Conservation (phyloP, 1,284 basidiomycete genomes). For the Inonotus hispidus region DNA sequence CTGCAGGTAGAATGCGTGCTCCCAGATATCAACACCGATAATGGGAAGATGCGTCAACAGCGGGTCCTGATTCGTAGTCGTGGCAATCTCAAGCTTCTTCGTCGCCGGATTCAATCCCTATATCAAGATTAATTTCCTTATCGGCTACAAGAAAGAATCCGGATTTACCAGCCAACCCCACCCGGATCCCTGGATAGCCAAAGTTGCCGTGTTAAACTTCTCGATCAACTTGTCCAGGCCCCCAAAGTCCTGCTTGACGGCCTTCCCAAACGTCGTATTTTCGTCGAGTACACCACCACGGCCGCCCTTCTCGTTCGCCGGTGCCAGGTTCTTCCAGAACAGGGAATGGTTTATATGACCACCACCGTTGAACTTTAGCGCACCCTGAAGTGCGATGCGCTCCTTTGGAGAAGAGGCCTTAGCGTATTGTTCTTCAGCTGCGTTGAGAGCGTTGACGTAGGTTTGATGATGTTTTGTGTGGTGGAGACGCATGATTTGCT, state of each 20-base stretch:
- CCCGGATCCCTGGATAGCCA: constrained; percentile 84
- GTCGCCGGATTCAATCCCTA: constrained; percentile 60
- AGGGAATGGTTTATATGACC: constrained; percentile 88
- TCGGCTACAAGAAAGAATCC: neutral
- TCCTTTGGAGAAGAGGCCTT: constrained; percentile 64
- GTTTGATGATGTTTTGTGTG: constrained; percentile 86
- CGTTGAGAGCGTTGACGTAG: constrained; percentile 71
- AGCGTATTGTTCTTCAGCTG: constrained; percentile 69
- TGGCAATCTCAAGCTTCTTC: constrained; percentile 67
- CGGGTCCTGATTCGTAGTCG: constrained; percentile 90
- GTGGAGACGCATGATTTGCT: constrained; percentile 81
- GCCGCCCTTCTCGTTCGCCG: constrained; percentile 42
- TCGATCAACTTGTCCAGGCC: constrained; percentile 63
- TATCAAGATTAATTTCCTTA: neutral
- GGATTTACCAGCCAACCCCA: constrained; percentile 86
- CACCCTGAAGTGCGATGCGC: constrained; percentile 71
- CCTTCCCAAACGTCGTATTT: constrained; percentile 57
- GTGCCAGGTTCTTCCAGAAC: constrained; percentile 90
- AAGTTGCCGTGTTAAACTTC: constrained; percentile 71
- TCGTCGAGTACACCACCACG: constrained; percentile 59
- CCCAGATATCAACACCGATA: constrained; percentile 89
- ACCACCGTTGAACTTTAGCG: constrained; percentile 70
- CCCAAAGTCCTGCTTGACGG: constrained; percentile 64
- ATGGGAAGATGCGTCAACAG: constrained; percentile 70
- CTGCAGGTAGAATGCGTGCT: constrained; percentile 76